phyloP scores from a whole-genome alignment of 805 yeast genomes.

The Naumovozyma dairenensis region DNA sequence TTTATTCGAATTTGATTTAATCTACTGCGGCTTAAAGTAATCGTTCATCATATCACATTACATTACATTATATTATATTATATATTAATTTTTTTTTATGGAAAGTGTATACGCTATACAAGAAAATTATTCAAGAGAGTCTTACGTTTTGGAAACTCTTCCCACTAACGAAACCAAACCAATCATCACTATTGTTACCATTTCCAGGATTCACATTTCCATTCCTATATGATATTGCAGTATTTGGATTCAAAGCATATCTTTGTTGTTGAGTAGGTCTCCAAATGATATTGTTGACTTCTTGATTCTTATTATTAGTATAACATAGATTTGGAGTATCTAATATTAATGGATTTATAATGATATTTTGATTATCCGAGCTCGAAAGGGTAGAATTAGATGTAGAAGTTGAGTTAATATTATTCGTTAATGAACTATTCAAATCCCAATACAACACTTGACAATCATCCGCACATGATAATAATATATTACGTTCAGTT shows the following conservation, averaged over 20 bases:
- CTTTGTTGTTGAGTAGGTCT: too few species aligned
- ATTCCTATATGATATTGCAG: too few species aligned
- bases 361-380: conserved; percentile 1
- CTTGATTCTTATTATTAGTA: conserved; percentile 43
- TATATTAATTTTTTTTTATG: too few species aligned
- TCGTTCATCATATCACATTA: too few species aligned
- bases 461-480: conserved; percentile 64
- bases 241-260: too few species aligned
- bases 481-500: conserved; percentile 40
- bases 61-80: too few species aligned
- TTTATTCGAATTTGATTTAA: too few species aligned
- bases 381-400: background rate
- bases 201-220: too few species aligned
- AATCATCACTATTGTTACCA: conserved; percentile 53
- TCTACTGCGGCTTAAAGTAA: too few species aligned
- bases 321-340: conserved; percentile 38
- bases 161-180: conserved; percentile 54
- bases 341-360: conserved; percentile 5
- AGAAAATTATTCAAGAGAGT: conserved; percentile 3
- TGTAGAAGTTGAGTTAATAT: background rate
- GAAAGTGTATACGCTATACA: background rate
- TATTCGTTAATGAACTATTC: conserved; percentile 19
- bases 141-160: conserved; percentile 31
- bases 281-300: conserved; percentile 75
- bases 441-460: conserved; percentile 66